A percentile compares a stretch with the other conserved stretches of the same genome.
phyloP scores from a whole-genome alignment of 148 eudicot species.

The Fagopyrum esculentum region DNA sequence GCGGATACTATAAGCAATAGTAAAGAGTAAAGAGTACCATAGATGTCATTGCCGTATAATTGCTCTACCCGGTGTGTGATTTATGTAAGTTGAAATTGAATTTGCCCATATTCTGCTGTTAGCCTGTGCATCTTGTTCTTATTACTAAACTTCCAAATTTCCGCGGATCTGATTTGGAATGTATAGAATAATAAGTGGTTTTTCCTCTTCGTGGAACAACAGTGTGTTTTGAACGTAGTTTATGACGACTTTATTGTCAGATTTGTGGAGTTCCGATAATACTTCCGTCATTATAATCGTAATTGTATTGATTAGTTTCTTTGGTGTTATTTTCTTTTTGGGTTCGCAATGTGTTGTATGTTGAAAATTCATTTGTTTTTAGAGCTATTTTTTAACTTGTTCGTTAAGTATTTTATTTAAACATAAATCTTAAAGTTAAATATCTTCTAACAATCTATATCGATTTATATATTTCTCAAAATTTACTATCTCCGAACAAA shows the following conservation, averaged over 20 bases:
- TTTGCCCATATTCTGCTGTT: not conserved
- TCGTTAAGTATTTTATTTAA: no score
- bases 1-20: conserved; percentile 82
- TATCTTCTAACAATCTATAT: no score
- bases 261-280: not conserved
- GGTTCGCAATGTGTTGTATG: not conserved
- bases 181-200: conserved; percentile 1
- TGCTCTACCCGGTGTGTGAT: not conserved
- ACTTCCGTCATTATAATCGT: not conserved
- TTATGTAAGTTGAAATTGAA: not conserved
- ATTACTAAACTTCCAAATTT: not conserved
- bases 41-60: not conserved
- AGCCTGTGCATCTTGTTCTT: not conserved
- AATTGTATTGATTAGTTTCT: not conserved
- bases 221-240: not conserved
- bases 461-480: no score
- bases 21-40: not conserved
- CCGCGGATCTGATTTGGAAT: not conserved
- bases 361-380: no score
- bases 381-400: no score
- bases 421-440: no score
- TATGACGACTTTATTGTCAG: not conserved
- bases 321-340: not conserved
- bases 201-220: not conserved
- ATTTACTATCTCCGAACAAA: no score